Evolutionary conservation across 176 grass and related monocot genomes (phyloP).

Genomic region (Lolium perenne): DNA sequence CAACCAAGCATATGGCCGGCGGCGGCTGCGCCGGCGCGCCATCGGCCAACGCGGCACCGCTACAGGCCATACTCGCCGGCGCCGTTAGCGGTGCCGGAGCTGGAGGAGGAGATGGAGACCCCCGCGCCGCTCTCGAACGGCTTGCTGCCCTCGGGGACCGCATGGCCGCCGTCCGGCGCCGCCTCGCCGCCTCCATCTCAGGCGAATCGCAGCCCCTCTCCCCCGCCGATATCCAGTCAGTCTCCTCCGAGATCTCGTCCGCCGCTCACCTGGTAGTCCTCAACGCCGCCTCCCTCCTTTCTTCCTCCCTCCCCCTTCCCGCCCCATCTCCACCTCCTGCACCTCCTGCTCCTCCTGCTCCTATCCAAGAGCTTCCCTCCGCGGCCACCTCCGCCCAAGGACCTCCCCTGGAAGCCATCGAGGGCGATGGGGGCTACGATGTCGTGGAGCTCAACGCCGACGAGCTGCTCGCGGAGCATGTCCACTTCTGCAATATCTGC

Average conservation of each 20-base stretch:
- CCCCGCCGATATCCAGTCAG: conserved; percentile 56
- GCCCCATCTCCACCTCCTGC: not conserved
- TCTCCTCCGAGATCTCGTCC: conserved; percentile 84
- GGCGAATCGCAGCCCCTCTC: conserved; percentile 46
- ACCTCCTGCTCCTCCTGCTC: not conserved
- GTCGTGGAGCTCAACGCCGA: conserved; percentile 82
- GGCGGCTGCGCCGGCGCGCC: conserved; percentile 17
- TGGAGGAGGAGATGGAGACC: conserved; percentile 44
- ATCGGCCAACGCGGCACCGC: not conserved
- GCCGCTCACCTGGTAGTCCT: conserved; percentile 77
- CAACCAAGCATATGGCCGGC: conserved; percentile 19
- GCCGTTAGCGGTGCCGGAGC: not conserved
- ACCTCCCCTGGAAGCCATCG: conserved; percentile 37
- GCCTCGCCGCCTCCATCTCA: conserved; percentile 49
- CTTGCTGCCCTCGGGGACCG: conserved; percentile 51
- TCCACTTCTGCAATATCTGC: conserved; percentile 92
- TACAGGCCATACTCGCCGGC: not conserved
- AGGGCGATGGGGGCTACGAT: conserved; percentile 59
- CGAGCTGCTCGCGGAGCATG: conserved; percentile 89
- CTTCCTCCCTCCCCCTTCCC: conserved; percentile 50
- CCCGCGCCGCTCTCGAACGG: conserved; percentile 34
- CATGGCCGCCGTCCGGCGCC: conserved; percentile 54
- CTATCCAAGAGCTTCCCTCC: conserved; percentile 38
- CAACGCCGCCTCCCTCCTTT: conserved; percentile 81
- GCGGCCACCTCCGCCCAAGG: conserved; percentile 17